A percentile compares a stretch with the other conserved stretches of the same genome.
Evolutionary conservation across 2,329 filamentous ascomycete genomes (phyloP).

Genomic region (Scleromitrula shiraiana): DNA sequence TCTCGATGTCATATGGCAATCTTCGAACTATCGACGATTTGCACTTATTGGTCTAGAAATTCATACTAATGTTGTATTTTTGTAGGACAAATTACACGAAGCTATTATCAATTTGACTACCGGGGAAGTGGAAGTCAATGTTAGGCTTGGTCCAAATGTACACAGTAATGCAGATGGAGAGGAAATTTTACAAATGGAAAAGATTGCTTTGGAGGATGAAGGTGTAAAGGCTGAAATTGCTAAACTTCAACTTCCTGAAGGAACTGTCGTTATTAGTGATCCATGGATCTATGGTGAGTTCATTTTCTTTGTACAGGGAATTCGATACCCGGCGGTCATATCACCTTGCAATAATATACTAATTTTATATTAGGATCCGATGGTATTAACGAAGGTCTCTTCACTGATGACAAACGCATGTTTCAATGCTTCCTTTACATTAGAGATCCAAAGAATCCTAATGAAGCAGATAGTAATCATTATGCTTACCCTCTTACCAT

Average conservation of each 20-base stretch:
- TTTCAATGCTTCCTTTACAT: slow-evolving; percentile 63
- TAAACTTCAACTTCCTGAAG: slow-evolving; percentile 53
- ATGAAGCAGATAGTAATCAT: slow-evolving; percentile 57
- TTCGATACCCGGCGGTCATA: too few species aligned
- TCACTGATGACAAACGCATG: slow-evolving; percentile 38
- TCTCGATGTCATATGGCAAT: too few species aligned
- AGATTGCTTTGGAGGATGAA: slow-evolving; percentile 45
- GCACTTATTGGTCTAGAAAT: not conserved
- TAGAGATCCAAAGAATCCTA: slow-evolving; percentile 50
- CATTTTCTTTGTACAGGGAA: too few species aligned
- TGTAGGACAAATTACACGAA: slow-evolving; percentile 54
- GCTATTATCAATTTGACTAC: slow-evolving; percentile 45
- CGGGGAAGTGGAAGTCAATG: slow-evolving; percentile 45
- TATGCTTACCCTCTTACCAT: slow-evolving; percentile 59
- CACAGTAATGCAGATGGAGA: slow-evolving; percentile 53
- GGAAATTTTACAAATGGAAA: slow-evolving; percentile 52
- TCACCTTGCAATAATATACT: too few species aligned
- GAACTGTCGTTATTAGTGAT: slow-evolving; percentile 49
- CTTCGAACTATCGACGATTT: not conserved
- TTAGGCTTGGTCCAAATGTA: slow-evolving; percentile 48
- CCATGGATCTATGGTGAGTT: slow-evolving; percentile 55
- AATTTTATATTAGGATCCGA: slow-evolving; percentile 37
- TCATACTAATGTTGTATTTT: not conserved
- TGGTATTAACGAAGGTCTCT: slow-evolving; percentile 39
- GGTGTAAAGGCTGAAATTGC: slow-evolving; percentile 51